These are phyloP conservation scores for Hansenula sp. DNA, from an alignment of 1,139 yeast species.

Conservation along the genomic window DNA sequence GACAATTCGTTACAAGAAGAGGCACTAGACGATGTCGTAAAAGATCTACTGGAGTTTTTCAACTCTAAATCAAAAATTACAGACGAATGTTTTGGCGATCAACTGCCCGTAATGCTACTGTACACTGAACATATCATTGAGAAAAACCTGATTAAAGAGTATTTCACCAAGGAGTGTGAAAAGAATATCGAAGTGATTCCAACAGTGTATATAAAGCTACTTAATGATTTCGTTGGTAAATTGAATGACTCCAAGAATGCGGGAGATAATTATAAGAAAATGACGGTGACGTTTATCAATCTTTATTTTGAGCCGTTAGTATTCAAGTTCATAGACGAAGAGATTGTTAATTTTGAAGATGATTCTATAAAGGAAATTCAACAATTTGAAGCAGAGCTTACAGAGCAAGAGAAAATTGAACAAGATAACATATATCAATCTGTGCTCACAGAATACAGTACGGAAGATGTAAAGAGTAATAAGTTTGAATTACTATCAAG, in stretches of 20 bases:
- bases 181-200: conserved; percentile 38
- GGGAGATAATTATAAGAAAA: conserved; percentile 24
- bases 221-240: conserved; percentile 22
- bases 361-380: conserved; percentile 22
- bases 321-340: conserved; percentile 35
- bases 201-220: conserved; percentile 21
- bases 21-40: conserved; percentile 17
- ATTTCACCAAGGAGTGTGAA: conserved; percentile 45
- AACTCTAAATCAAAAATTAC: conserved; percentile 28
- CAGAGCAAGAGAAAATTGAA: conserved; percentile 16
- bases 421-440: conserved; percentile 36
- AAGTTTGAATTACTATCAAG: conserved; percentile 42
- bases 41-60: conserved; percentile 23
- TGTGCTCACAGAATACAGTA: conserved; percentile 26
- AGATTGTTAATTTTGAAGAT: conserved; percentile 29
- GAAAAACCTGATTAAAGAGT: conserved; percentile 43
- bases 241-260: conserved; percentile 27
- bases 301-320: conserved; percentile 33
- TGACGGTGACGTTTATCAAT: conserved; percentile 26
- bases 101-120: conserved; percentile 29
- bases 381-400: conserved; percentile 14
- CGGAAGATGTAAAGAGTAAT: conserved; percentile 26
- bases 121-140: conserved; percentile 29
- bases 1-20: conserved; percentile 27
- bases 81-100: conserved; percentile 29